A percentile compares a stretch with the other conserved stretches of the same genome.
phyloP scores from a whole-genome alignment of 768 basidiomycete species.

The Mycena epipterygia region DNA sequence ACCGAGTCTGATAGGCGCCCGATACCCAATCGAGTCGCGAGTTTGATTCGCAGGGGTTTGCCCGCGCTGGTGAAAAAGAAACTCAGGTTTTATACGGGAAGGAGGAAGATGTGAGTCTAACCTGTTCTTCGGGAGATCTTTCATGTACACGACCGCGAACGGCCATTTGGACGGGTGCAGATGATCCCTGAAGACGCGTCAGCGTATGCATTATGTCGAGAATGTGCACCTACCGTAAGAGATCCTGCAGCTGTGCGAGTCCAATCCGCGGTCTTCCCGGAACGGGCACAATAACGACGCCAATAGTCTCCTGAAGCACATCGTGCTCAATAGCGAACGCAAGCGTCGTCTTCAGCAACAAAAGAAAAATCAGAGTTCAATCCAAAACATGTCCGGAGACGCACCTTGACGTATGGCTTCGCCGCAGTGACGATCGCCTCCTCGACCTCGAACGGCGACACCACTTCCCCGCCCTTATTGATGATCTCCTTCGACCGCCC shows the following conservation, averaged over 20 bases:
- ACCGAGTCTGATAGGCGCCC: conserved; percentile 50
- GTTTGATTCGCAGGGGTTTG: conserved; percentile 59
- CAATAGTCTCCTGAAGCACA: conserved; percentile 62
- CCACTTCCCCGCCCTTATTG: conserved; percentile 71
- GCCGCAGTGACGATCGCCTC: conserved; percentile 62
- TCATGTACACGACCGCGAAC: conserved; percentile 61
- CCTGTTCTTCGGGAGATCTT: conserved; percentile 61
- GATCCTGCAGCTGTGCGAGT: conserved; percentile 56
- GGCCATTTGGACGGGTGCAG: conserved; percentile 66
- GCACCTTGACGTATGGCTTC: conserved; percentile 55
- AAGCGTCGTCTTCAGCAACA: conserved; percentile 49
- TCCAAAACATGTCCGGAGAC: background rate
- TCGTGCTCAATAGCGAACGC: conserved; percentile 62
- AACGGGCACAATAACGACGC: conserved; percentile 56
- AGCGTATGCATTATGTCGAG: background rate
- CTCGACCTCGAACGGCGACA: conserved; percentile 73
- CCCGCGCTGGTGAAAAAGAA: conserved; percentile 43
- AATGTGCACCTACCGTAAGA: conserved; percentile 47
- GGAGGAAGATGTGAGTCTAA: background rate
- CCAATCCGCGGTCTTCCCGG: conserved; percentile 51
- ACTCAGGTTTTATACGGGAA: background rate
- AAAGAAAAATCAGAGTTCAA: background rate
- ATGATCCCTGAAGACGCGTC: conserved; percentile 48
- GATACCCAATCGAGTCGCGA: conserved; percentile 56
- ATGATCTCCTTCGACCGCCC: conserved; percentile 75